phyloP scores from a whole-genome alignment of 202 grass and related monocot genomes.

The Cymbopogon flexuosus region DNA sequence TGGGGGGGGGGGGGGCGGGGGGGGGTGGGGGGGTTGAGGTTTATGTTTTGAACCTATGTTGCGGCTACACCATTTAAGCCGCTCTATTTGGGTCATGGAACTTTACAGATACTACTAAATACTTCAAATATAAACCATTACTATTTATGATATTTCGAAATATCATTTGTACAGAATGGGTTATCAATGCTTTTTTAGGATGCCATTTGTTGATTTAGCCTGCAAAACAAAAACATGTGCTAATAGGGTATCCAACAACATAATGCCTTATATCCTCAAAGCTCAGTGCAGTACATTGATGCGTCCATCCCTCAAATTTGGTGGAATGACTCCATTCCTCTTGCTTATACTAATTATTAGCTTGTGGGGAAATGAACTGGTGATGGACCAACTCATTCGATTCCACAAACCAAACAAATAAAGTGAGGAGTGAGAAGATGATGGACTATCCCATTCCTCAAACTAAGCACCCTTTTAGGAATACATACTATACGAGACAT shows the following conservation, averaged over 20 bases:
- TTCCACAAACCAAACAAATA: not conserved
- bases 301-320: not conserved
- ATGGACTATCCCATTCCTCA: not conserved
- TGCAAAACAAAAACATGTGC: not conserved
- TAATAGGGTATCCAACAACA: not conserved
- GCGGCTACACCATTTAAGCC: not conserved
- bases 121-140: constrained; percentile 11
- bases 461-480: not conserved
- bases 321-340: not conserved
- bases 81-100: not conserved
- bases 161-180: constrained; percentile 10
- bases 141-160: not conserved
- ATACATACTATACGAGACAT: not conserved
- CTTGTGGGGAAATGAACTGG: not conserved
- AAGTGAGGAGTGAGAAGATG: not conserved
- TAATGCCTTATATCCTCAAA: constrained; percentile 1
- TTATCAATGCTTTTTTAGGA: not conserved
- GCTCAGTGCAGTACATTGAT: constrained; percentile 7
- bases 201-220: constrained; percentile 2
- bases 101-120: constrained; percentile 12
- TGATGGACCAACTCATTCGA: not conserved
- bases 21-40: too few relatives aligned
- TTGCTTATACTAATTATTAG: not conserved
- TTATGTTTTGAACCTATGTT: not conserved
- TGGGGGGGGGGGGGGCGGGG: too few relatives aligned